Conservation (phyloP, 129 eudicot species). For the Flaveria bidentis region DNA sequence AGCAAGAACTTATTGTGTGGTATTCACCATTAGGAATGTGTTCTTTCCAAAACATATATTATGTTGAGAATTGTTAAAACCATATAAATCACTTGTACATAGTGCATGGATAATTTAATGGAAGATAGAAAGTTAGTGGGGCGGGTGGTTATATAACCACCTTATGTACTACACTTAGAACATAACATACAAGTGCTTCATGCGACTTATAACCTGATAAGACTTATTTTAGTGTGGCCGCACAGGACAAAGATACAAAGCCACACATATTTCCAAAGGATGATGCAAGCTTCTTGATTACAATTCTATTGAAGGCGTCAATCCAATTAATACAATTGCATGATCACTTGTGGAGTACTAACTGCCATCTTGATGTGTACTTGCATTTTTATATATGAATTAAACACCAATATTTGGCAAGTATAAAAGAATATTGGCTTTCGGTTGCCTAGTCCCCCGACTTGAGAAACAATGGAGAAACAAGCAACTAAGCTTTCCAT, state of each 20-base stretch:
- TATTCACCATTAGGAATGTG: background rate
- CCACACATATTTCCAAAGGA: conserved; percentile 7
- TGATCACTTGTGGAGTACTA: conserved; percentile 15
- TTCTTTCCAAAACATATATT: too few species aligned
- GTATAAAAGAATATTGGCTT: conserved; percentile 20
- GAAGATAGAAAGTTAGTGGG: too few species aligned
- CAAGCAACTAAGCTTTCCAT: conserved; percentile 31
- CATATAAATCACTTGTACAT: too few species aligned
- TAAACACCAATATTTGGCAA: conserved; percentile 25
- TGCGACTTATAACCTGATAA: conserved; percentile 5
- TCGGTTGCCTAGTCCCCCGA: conserved; percentile 17
- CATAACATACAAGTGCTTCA: too few species aligned
- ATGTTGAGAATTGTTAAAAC: too few species aligned
- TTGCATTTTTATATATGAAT: conserved; percentile 1
- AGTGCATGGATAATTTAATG: too few species aligned
- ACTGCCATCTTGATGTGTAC: conserved; percentile 8
- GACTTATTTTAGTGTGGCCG: conserved; percentile 6
- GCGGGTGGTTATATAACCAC: too few species aligned
- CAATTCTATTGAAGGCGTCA: conserved; percentile 5
- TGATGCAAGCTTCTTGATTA: conserved; percentile 13
- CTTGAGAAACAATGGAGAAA: conserved; percentile 22
- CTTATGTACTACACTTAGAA: too few species aligned
- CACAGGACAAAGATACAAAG: conserved; percentile 5
- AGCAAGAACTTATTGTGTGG: conserved; percentile 13
- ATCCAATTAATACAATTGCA: background rate